phyloP scores from a whole-genome alignment of 2,329 filamentous ascomycete genomes.

The Fusarium equiseti region DNA sequence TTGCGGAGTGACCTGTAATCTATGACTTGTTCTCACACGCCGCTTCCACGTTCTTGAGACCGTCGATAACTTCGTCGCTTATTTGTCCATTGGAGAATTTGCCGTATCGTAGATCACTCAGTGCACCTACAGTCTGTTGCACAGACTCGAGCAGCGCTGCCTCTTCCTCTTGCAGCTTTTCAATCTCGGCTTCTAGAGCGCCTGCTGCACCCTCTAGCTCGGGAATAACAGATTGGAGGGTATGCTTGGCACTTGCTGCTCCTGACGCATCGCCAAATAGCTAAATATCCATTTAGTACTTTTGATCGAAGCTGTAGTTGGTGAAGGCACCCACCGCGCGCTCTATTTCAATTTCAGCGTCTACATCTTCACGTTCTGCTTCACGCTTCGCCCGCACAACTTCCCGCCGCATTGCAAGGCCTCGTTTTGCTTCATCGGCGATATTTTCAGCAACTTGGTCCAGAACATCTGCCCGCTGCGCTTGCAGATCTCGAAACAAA shows the following conservation, averaged over 20 bases:
- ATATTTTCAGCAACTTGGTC: constrained; percentile 76
- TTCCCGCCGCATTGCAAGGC: constrained; percentile 68
- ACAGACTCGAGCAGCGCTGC: constrained; percentile 70
- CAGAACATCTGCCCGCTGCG: constrained; percentile 75
- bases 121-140: constrained; percentile 73
- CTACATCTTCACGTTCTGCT: constrained; percentile 66
- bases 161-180: constrained; percentile 73
- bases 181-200: constrained; percentile 76
- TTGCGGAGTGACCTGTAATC: constrained; percentile 40
- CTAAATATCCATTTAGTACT: constrained; percentile 53
- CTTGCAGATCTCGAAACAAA: constrained; percentile 84
- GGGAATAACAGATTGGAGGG: constrained; percentile 72
- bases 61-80: constrained; percentile 74
- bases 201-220: constrained; percentile 76
- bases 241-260: constrained; percentile 67
- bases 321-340: constrained; percentile 58
- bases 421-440: constrained; percentile 71
- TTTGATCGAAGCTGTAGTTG: neutral
- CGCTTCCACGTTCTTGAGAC: constrained; percentile 67
- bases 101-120: constrained; percentile 88
- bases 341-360: constrained; percentile 74
- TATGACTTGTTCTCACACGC: constrained; percentile 66
- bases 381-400: constrained; percentile 66
- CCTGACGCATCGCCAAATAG: constrained; percentile 66
- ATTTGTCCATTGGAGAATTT: constrained; percentile 75